Percentiles rank a stretch among this genome's conserved stretches.
These are phyloP conservation scores for Colletotrichum sp. DNA, from an alignment of 2,329 filamentous ascomycete genomes.

Conservation along the genomic window DNA sequence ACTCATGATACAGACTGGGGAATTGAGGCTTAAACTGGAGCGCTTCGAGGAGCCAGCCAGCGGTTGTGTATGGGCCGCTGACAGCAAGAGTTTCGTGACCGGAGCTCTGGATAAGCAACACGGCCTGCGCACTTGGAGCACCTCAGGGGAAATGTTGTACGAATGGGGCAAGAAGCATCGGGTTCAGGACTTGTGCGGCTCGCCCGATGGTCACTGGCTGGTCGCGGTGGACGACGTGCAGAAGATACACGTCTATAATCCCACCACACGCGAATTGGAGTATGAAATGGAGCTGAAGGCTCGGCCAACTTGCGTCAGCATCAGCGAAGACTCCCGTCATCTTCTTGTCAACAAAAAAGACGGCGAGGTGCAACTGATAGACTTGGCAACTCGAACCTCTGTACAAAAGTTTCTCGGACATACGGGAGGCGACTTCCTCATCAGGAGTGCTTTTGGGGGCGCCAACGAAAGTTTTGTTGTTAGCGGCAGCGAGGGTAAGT, in stretches of 20 bases:
- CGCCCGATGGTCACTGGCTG: constrained; percentile 78
- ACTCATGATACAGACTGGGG: constrained; percentile 58
- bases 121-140: constrained; percentile 74
- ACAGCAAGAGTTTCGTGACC: constrained; percentile 79
- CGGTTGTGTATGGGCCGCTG: constrained; percentile 85
- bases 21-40: constrained; percentile 66
- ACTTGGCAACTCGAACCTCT: constrained; percentile 74
- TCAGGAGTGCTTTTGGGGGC: constrained; percentile 85
- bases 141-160: constrained; percentile 65
- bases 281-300: constrained; percentile 74
- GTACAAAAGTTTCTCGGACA: constrained; percentile 79
- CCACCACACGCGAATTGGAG: constrained; percentile 73
- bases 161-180: constrained; percentile 75
- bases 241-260: constrained; percentile 83
- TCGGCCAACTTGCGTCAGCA: constrained; percentile 78
- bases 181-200: constrained; percentile 85
- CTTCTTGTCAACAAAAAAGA: constrained; percentile 84
- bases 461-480: constrained; percentile 91
- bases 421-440: constrained; percentile 76
- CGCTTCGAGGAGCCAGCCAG: constrained; percentile 86
- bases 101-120: constrained; percentile 73
- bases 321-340: constrained; percentile 81
- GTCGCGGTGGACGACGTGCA: constrained; percentile 76
- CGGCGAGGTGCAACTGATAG: constrained; percentile 78
- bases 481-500: constrained; percentile 85